Evolutionary conservation across 2,329 filamentous ascomycete genomes (phyloP).

Genomic region (Aspergillus arachidicola): DNA sequence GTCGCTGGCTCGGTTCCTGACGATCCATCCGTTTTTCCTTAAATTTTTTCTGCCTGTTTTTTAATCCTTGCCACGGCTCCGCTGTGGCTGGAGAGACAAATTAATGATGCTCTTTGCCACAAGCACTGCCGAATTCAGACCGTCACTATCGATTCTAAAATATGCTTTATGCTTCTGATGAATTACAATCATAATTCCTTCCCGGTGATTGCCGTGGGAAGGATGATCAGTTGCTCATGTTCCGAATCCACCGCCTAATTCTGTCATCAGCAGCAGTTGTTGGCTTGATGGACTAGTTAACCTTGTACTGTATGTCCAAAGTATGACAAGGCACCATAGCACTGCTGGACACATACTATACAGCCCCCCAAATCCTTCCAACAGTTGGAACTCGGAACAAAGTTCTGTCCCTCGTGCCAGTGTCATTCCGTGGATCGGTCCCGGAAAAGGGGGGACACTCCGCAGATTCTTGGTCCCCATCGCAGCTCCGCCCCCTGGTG

Average conservation of each 20-base stretch:
- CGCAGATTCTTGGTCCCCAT: not conserved
- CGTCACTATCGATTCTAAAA: not conserved
- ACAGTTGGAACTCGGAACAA: not conserved
- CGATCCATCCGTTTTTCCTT: conserved; percentile 5
- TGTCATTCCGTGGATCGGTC: not conserved
- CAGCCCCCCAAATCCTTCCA: not conserved
- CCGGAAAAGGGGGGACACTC: not conserved
- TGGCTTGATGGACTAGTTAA: not conserved
- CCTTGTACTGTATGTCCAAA: not conserved
- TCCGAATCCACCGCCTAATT: not conserved
- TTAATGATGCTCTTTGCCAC: not conserved
- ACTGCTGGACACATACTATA: not conserved
- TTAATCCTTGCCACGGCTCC: not conserved
- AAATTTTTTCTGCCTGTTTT: conserved; percentile 1
- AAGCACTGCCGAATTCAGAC: not conserved
- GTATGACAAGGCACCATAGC: not conserved
- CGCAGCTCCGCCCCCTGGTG: conserved; percentile 1
- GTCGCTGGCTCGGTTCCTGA: conserved; percentile 6
- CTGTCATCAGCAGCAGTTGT: not conserved
- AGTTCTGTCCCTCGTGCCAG: not conserved
- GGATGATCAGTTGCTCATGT: not conserved
- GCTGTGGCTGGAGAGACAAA: not conserved
- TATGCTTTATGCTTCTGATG: not conserved
- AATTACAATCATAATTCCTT: not conserved
- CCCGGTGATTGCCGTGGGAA: not conserved